Conservation (phyloP, 805 yeast genomes). For the Geotrichum ghanense region DNA sequence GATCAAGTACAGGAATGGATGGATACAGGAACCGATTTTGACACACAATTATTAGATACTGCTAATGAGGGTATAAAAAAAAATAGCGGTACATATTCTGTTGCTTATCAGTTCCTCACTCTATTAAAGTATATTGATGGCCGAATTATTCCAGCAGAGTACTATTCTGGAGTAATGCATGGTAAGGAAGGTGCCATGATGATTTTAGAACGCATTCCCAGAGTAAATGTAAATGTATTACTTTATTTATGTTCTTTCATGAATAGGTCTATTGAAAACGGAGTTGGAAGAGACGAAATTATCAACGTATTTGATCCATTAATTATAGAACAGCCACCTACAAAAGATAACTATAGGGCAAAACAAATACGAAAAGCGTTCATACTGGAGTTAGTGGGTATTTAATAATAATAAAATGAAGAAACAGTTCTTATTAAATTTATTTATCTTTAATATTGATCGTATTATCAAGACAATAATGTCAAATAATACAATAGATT, state of each 20-base stretch:
- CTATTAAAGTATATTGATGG: conserved; percentile 29
- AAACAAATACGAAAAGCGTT: not conserved
- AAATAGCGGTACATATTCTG: conserved; percentile 33
- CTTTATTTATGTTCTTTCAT: conserved; percentile 31
- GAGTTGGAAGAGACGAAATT: conserved; percentile 14
- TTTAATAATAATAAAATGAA: too few relatives aligned
- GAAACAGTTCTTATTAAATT: too few relatives aligned
- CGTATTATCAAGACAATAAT: too few relatives aligned
- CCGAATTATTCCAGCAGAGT: conserved; percentile 30
- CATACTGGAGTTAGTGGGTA: not conserved
- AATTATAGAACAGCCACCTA: conserved; percentile 15
- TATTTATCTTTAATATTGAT: too few relatives aligned
- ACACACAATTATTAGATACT: conserved; percentile 19
- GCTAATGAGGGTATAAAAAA: conserved; percentile 19
- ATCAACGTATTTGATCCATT: conserved; percentile 24
- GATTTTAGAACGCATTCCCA: conserved; percentile 30
- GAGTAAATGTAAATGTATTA: conserved; percentile 32
- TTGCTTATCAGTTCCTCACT: conserved; percentile 20
- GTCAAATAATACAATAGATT: too few relatives aligned
- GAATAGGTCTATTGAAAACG: conserved; percentile 23
- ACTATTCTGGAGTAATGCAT: conserved; percentile 15
- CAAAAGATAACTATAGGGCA: not conserved
- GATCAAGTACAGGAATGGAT: conserved; percentile 25
- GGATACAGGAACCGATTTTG: conserved; percentile 24
- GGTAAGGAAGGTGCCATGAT: conserved; percentile 23